Base-by-base conservation (phyloP, 257 asterid species). In the Parsonsia alboflavescens region DNA sequence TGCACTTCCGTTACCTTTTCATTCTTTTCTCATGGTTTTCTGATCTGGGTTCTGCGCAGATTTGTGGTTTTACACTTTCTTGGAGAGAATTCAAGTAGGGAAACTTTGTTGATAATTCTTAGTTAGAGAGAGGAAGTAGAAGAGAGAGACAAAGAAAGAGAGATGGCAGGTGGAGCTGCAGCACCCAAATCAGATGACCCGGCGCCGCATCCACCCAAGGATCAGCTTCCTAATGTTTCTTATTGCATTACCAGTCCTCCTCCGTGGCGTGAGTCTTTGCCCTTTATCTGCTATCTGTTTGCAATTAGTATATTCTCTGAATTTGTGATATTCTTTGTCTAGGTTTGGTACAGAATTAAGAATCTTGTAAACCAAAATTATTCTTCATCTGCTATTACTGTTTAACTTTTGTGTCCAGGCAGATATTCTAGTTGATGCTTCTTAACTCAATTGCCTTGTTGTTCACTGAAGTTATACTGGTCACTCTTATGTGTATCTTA, bases 231-330 rank as follows among this genome's bases (percentile, higher is more conserved):
- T 30, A 79, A 80, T 84, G 96, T 92, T 84, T 85, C 91, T 56
- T 92, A 84, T 88, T 92, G 97, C 97, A 92, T 92, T 74, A 87
- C 93, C n/a, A 92, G 97, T 79, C 96, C 96, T 79, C 97, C 96
- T 77, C 96, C 96, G 70, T 92, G 97, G 97, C 96, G 97, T 92
- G 59, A 88, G 96, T 90, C 28, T 72, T 72, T 72, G 30, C 26
- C 48, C 28, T 6, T 33, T 28, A 54, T 70, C 77, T 62, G 64
- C 71, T 46, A 59, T 76, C 62, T 58, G 59, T 74, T 74, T 59
- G 57, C 24, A 66, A 59, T 59, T 71, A 39, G 48, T 68, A 28
- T 77, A 33, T 75, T 73, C 73, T 10, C 22, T 66, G 19, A 1
- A 6, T 52, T 28, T 16, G 22, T 0, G 8, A 7, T 50, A 24